Base-by-base conservation (phyloP, 2,329 filamentous ascomycete genomes). In the Ambrosiella cleistominuta region DNA sequence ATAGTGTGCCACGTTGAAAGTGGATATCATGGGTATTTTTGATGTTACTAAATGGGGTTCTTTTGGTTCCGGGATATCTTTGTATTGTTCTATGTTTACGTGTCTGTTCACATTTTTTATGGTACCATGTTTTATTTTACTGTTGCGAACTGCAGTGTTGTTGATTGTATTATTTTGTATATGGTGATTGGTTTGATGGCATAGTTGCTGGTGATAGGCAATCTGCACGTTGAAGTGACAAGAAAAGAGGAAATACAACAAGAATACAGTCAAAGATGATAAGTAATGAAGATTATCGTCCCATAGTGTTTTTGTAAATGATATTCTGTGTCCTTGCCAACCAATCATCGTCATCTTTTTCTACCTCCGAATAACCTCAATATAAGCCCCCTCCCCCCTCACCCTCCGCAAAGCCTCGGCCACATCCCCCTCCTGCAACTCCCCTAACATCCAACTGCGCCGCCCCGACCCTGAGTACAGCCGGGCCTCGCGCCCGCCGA, bases 341-440 rank as follows among this genome's bases (percentile, higher is more conserved):
- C 12, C 2, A 17, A 47, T 47, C 9, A 27, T 35, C 17, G 19
- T 36, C 27, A 49, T 19, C 13, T 2, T 51, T 11, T 47, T 15
- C 44, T 51, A 51, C 47, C 19, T 7, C 19, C 38, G 37, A 54
- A 54, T 54, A 7, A 54, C 52, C 37, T 54, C 52, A 27, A 54
- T 54, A 35, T 54, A 54, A 8, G 52, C 52, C 13, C 52, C 52
- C 17, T 54, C 37, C 7, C 9, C 13, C 52, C 15, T 19, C 17
- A 54, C 15, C 27, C 37, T 54, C 52, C n/a, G 19, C 37, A 42
- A 17, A 8, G n/a, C 39, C 15, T 54, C 52, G 8, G 9, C 52
- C 17, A 9, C 9, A 8, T 27, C 39, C 17, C 15, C 7, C 17
- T 40, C 39, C 8, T 54, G 38, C 27, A 54, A 27, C 17, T 54